phyloP scores from a whole-genome alignment of 2,329 filamentous ascomycete genomes.

The Akanthomyces muscarius region DNA sequence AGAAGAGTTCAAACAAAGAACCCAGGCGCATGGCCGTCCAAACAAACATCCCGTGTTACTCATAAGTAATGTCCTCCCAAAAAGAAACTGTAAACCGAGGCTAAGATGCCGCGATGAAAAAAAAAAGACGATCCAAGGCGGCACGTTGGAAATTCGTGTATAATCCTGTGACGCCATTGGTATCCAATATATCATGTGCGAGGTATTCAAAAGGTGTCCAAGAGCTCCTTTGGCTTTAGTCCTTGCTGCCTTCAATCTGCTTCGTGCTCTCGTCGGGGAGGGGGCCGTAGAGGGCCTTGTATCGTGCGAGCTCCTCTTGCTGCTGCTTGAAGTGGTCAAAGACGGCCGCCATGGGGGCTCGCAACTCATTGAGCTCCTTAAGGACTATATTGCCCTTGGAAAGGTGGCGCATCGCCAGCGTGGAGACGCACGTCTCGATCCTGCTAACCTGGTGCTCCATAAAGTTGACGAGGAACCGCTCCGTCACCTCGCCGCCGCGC shows the following conservation, averaged over 20 bases:
- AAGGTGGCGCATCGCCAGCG: conserved; percentile 74
- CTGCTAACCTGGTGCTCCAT: conserved; percentile 92
- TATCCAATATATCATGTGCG: conserved; percentile 6
- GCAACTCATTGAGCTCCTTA: conserved; percentile 64
- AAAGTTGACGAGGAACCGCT: conserved; percentile 82
- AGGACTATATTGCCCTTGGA: conserved; percentile 63
- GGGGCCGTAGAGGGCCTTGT: conserved; percentile 52
- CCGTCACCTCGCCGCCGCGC: conserved; percentile 78
- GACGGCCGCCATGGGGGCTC: conserved; percentile 72
- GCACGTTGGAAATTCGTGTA: background rate
- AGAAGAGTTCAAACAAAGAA: background rate
- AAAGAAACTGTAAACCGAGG: background rate
- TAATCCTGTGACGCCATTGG: background rate
- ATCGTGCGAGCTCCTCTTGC: conserved; percentile 59
- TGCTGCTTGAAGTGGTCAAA: conserved; percentile 58
- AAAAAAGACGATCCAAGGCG: background rate
- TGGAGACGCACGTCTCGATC: conserved; percentile 87
- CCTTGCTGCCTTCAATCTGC: conserved; percentile 7
- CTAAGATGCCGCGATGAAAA: background rate
- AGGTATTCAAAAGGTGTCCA: background rate
- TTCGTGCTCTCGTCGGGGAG: conserved; percentile 26
- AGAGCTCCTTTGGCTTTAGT: background rate
- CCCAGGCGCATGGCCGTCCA: background rate
- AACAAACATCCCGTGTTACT: conserved; percentile 3
- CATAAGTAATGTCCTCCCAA: background rate